Base-by-base conservation (phyloP, 2,329 filamentous ascomycete species). In the Penicillium sp. region DNA sequence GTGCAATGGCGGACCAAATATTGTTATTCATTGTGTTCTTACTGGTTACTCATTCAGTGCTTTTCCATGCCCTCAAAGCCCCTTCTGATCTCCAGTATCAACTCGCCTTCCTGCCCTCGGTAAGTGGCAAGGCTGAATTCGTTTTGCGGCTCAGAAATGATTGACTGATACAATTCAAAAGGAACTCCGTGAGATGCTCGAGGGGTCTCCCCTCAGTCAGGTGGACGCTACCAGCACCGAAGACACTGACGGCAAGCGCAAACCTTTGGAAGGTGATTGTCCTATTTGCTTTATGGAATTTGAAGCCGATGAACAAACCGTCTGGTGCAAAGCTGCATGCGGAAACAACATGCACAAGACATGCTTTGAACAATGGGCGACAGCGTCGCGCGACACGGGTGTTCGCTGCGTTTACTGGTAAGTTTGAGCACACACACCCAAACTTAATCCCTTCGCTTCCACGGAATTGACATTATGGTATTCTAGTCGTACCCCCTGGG, bases 281-380 rank as follows among this genome's bases (percentile, higher is more conserved):
- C 81, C 83, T 0, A 82, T 86, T 56, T 86, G 84, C 67, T 83
- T 81, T 64, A 80, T 78, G 70, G 79, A 82, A 46, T 77, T 84
- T 47, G 73, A 79, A 24, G 65, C 75, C 1, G 65, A 65, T 3
- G 73, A 73, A 10, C 71, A 78, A 4, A 75, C 79, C 6, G 69
- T 82, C 9, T 86, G 82, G 76, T 86, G 84, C 68, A 79, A 79
- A 61, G 77, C 78, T 0, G 74, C 79, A 2, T 87, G 84, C 59
- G 84, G 83, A 16, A 85, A 86, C 67, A 85, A 85, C 60, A 70
- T 85, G n/a, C 82, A 85, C 65, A 77, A 78, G 53, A 62, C 66
- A 1, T 85, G 83, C 59, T 84, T 85, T 65, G 67, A 79, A 49
- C 73, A 78, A 54, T 85, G 82, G 82, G 71, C 69, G 10, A 65